These are phyloP conservation scores for Gymnopilus dilepis DNA, from an alignment of 768 basidiomycete species.

Conservation along the genomic window DNA sequence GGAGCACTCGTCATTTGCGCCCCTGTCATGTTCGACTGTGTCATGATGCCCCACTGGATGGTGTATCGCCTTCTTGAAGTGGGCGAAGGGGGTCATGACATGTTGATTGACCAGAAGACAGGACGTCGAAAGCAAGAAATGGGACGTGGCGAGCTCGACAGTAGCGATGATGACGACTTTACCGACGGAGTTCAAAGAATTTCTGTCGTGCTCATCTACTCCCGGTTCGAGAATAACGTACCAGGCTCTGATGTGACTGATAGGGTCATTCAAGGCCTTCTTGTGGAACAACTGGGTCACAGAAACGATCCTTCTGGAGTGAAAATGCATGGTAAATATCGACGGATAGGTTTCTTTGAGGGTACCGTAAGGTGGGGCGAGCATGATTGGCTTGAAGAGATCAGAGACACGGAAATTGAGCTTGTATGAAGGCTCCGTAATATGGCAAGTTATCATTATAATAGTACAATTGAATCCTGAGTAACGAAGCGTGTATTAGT, in stretches of 20 bases:
- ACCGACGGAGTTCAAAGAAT: neutral
- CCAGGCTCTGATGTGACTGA: neutral
- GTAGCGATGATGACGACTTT: neutral
- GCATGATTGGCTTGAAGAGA: neutral
- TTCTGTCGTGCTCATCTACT: neutral
- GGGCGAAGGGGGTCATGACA: neutral
- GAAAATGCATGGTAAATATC: neutral
- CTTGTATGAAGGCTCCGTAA: neutral
- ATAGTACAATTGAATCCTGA: too few species aligned
- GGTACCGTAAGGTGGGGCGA: neutral
- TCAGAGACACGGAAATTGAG: neutral
- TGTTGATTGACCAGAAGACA: neutral
- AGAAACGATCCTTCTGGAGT: neutral
- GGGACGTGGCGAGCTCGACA: constrained; percentile 6
- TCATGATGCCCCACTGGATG: constrained; percentile 6
- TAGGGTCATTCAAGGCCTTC: constrained; percentile 2
- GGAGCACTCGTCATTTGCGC: constrained; percentile 5
- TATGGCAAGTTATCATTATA: too few species aligned
- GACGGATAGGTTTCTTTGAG: constrained; percentile 10
- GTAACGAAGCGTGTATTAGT: too few species aligned
- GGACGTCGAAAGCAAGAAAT: constrained; percentile 1
- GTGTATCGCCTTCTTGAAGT: neutral
- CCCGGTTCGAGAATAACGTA: neutral
- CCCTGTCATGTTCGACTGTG: neutral
- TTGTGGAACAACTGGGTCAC: neutral